These are phyloP conservation scores for Fraxinus nigra DNA, from an alignment of 305 asterid species.

Conservation along the genomic window DNA sequence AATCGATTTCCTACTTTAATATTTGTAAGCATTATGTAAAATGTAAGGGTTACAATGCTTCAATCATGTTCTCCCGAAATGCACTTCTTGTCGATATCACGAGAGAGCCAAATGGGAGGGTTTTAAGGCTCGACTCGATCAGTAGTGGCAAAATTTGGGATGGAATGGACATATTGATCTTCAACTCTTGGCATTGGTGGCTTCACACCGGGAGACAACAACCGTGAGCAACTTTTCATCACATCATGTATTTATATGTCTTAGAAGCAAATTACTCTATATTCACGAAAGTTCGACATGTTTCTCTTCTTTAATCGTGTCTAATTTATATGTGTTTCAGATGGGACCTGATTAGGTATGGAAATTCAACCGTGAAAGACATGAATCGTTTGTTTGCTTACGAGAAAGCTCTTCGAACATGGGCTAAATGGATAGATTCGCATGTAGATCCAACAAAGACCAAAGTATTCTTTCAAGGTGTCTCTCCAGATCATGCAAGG, in stretches of 20 bases:
- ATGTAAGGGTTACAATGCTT: constrained; percentile 35
- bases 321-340: constrained; percentile 24
- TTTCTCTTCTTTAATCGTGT: background rate
- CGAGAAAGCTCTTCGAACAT: constrained; percentile 47
- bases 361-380: constrained; percentile 30
- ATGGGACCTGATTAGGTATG: constrained; percentile 54
- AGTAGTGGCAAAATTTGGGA: constrained; percentile 32
- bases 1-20: background rate
- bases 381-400: constrained; percentile 44
- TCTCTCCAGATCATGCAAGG: constrained; percentile 62
- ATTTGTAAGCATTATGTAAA: background rate
- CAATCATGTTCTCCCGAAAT: constrained; percentile 38
- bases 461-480: constrained; percentile 58
- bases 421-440: constrained; percentile 68
- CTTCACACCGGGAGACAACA: constrained; percentile 58
- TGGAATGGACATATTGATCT: constrained; percentile 42
- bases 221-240: constrained; percentile 27
- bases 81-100: constrained; percentile 50
- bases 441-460: constrained; percentile 36
- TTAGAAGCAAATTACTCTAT: background rate
- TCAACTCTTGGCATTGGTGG: constrained; percentile 85
- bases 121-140: constrained; percentile 44
- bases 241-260: background rate
- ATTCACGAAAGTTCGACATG: background rate
- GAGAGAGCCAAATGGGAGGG: constrained; percentile 38